Conservation (phyloP, 345 rosid species). For the Dipteronia dyeriana region DNA sequence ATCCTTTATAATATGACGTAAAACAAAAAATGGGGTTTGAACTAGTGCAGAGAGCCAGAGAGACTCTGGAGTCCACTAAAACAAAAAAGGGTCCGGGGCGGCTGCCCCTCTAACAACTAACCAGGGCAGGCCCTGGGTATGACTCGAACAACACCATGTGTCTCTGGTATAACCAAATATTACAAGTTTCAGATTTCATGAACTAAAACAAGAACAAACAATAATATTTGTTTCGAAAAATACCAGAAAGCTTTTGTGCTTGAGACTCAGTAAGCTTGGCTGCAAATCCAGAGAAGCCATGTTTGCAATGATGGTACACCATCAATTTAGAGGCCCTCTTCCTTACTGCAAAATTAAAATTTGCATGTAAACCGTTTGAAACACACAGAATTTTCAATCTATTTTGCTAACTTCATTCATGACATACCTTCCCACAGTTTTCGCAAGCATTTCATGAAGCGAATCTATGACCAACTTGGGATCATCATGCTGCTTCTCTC, state of each 20-base stretch:
- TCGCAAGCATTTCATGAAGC: conserved; percentile 33
- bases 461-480: conserved; percentile 22
- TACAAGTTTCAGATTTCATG: background rate
- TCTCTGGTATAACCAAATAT: conserved; percentile 1
- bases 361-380: background rate
- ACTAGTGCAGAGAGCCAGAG: no score
- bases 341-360: conserved; percentile 47
- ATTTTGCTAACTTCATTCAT: background rate
- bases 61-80: no score
- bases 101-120: no score
- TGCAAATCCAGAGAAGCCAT: conserved; percentile 64
- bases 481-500: conserved; percentile 36
- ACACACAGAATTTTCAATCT: conserved; percentile 1
- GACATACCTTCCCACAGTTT: conserved; percentile 30
- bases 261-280: conserved; percentile 62
- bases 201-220: background rate
- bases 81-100: no score
- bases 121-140: no score
- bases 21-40: no score
- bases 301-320: conserved; percentile 34
- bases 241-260: conserved; percentile 35
- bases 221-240: background rate
- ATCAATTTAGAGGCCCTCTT: conserved; percentile 46
- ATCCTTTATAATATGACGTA: no score
- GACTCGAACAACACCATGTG: background rate